Conservation (phyloP, 148 eudicot species). For the Oxyria digyna region DNA sequence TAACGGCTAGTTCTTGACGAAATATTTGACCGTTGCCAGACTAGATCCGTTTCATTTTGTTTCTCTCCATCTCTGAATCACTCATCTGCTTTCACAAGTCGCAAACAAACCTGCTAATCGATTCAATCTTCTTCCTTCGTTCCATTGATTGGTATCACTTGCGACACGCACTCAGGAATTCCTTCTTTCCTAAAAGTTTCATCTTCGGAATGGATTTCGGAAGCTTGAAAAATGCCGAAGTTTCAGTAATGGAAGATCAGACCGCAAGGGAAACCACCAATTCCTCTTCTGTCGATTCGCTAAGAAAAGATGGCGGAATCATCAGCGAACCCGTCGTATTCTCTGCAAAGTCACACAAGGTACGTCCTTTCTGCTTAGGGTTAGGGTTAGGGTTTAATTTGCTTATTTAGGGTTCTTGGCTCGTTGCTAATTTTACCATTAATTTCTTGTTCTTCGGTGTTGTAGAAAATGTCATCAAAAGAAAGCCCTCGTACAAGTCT, state of each 20-base stretch:
- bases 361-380: neutral
- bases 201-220: neutral
- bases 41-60: neutral
- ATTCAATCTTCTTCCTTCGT: neutral
- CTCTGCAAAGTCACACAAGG: neutral
- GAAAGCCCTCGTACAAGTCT: conserved; percentile 40
- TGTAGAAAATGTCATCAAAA: conserved; percentile 48
- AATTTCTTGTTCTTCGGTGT: neutral
- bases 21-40: conserved; percentile 1
- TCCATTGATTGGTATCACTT: neutral
- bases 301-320: neutral
- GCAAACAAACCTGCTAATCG: neutral
- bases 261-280: neutral
- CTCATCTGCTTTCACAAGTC: neutral
- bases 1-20: conserved; percentile 1
- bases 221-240: neutral
- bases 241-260: neutral
- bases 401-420: neutral
- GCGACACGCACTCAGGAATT: neutral
- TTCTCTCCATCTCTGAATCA: neutral
- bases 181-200: neutral
- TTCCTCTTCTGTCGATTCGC: neutral
- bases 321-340: neutral
- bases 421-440: neutral
- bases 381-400: neutral